Conservation (phyloP, 805 yeast species). For the Grigorovia humatica region DNA sequence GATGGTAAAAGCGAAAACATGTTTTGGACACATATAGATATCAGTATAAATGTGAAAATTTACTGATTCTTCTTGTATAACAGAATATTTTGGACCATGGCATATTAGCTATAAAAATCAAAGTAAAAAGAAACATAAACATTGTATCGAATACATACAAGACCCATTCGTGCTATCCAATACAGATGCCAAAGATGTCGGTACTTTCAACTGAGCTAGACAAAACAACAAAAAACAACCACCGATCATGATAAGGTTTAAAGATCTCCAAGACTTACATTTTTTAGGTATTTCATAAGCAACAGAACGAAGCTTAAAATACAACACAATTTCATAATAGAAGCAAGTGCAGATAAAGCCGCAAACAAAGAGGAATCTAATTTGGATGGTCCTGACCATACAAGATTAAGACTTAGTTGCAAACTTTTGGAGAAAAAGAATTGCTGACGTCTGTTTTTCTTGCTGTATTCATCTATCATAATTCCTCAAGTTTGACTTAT, state of each 20-base stretch:
- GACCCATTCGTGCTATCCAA: conserved; percentile 20
- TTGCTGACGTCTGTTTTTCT: too few species aligned
- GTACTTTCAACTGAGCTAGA: conserved; percentile 25
- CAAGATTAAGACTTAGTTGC: too few species aligned
- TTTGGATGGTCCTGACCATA: conserved; percentile 10
- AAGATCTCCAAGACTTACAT: conserved; percentile 7
- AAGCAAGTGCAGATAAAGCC: conserved; percentile 5
- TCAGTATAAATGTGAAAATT: conserved; percentile 1
- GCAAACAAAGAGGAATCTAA: conserved; percentile 10
- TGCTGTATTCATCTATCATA: too few species aligned
- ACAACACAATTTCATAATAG: conserved; percentile 10
- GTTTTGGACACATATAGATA: not conserved
- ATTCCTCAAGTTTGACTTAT: too few species aligned
- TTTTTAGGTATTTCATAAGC: not conserved
- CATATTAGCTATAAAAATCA: conserved; percentile 5
- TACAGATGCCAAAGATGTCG: conserved; percentile 22
- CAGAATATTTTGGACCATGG: conserved; percentile 8
- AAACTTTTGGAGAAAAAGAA: too few species aligned
- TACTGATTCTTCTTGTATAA: conserved; percentile 11
- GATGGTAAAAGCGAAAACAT: too few species aligned
- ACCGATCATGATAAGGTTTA: conserved; percentile 8
- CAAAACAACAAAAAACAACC: conserved; percentile 16
- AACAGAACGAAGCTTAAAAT: conserved; percentile 2
- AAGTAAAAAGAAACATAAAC: conserved; percentile 15
- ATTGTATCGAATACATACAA: conserved; percentile 23